Conservation (phyloP, 371 early-diverging fungal species). For the Actinomucor elegans region DNA sequence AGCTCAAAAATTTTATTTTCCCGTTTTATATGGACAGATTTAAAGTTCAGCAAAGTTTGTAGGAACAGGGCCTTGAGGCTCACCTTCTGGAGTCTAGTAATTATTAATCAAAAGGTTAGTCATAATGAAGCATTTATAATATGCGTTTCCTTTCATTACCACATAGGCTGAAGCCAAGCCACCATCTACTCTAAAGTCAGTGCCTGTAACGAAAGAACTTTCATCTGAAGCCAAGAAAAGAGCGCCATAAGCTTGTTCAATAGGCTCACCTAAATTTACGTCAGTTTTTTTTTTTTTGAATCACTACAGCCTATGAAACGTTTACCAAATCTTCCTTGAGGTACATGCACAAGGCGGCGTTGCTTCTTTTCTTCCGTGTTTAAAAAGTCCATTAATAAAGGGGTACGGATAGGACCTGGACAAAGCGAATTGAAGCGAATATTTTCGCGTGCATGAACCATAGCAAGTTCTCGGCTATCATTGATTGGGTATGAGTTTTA, state of each 20-base stretch:
- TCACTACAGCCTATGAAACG: background rate
- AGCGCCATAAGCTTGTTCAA: conserved; percentile 85
- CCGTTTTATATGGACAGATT: too few relatives aligned
- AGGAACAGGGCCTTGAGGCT: conserved; percentile 44
- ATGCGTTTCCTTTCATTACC: conserved; percentile 24
- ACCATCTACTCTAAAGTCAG: conserved; percentile 86
- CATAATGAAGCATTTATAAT: background rate
- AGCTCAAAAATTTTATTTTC: background rate
- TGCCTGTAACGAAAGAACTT: conserved; percentile 80
- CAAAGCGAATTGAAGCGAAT: conserved; percentile 88
- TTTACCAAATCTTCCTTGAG: conserved; percentile 84
- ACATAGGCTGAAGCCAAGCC: conserved; percentile 82
- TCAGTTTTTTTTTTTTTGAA: background rate
- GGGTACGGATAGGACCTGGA: conserved; percentile 84
- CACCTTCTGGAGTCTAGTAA: conserved; percentile 53
- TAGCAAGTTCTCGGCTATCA: conserved; percentile 78
- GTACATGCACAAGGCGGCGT: conserved; percentile 80
- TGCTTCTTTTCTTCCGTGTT: conserved; percentile 86
- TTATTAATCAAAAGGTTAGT: conserved; percentile 2
- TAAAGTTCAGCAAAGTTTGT: conserved; percentile 27
- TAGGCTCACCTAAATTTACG: conserved; percentile 67
- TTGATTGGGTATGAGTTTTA: too few relatives aligned
- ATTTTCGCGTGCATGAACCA: conserved; percentile 88
- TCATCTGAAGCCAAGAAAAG: conserved; percentile 86
- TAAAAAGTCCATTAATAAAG: conserved; percentile 83